Percentiles rank a stretch among this genome's conserved stretches.
Evolutionary conservation across 371 early-diverging fungal genomes (phyloP).

Genomic region (Mycotypha africana): DNA sequence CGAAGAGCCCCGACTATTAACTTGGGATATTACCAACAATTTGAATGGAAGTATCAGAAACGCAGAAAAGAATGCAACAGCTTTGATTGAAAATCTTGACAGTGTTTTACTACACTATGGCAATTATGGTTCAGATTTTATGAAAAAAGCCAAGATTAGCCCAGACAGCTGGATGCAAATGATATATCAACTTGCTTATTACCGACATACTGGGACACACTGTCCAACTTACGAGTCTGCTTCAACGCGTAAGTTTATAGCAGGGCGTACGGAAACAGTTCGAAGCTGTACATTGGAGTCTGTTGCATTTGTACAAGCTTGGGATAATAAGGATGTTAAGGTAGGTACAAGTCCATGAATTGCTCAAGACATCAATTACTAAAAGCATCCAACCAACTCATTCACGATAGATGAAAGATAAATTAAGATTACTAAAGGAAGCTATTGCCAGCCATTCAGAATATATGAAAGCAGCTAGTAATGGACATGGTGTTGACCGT

Average conservation of each 20-base stretch:
- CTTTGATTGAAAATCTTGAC: constrained; percentile 64
- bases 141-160: constrained; percentile 67
- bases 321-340: constrained; percentile 52
- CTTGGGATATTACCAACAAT: constrained; percentile 55
- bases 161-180: constrained; percentile 92
- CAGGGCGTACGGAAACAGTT: constrained; percentile 87
- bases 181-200: constrained; percentile 81
- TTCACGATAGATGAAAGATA: constrained; percentile 42
- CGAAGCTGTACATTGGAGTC: constrained; percentile 64
- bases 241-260: constrained; percentile 71
- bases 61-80: constrained; percentile 58
- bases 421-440: constrained; percentile 47
- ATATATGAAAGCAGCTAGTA: constrained; percentile 60
- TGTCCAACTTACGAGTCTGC: constrained; percentile 86
- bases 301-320: constrained; percentile 61
- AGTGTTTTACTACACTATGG: constrained; percentile 65
- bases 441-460: constrained; percentile 67
- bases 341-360: constrained; percentile 12
- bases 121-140: constrained; percentile 74
- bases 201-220: constrained; percentile 59
- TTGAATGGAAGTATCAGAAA: constrained; percentile 45
- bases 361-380: too few relatives aligned
- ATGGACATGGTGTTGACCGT: constrained; percentile 82
- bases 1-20: constrained; percentile 47
- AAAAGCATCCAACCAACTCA: too few relatives aligned